phyloP scores from a whole-genome alignment of 345 rosid genomes.

The Adansonia digitata region DNA sequence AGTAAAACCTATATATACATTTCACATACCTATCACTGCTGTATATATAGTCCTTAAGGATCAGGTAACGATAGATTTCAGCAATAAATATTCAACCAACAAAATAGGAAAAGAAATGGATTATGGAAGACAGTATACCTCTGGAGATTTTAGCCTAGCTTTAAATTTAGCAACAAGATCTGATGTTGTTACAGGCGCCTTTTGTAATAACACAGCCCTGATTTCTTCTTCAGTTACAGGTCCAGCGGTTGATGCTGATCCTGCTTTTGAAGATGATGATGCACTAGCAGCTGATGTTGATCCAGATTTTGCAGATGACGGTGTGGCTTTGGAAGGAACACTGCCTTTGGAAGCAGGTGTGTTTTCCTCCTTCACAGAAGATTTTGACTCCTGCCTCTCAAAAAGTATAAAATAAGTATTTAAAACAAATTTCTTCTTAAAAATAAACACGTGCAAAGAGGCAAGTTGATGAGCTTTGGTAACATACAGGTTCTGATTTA shows the following conservation, averaged over 20 bases:
- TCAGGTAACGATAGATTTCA: background rate
- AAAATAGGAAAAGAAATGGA: background rate
- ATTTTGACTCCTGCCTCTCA: constrained; percentile 44
- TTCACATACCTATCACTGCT: background rate
- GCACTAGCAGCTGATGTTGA: constrained; percentile 44
- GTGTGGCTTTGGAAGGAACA: constrained; percentile 34
- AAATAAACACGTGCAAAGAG: background rate
- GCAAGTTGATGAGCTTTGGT: background rate
- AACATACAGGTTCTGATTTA: constrained; percentile 76
- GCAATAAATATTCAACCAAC: background rate
- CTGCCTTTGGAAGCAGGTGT: constrained; percentile 39
- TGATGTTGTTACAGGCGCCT: constrained; percentile 75
- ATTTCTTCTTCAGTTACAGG: constrained; percentile 92
- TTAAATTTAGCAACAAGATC: constrained; percentile 83
- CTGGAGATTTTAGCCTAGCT: constrained; percentile 58
- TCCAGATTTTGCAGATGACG: constrained; percentile 40
- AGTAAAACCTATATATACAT: background rate
- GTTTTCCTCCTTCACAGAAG: constrained; percentile 46
- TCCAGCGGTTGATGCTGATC: constrained; percentile 44
- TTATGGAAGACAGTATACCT: constrained; percentile 37
- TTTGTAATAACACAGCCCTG: constrained; percentile 72
- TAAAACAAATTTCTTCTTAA: background rate
- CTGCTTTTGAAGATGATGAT: constrained; percentile 37
- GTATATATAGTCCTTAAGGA: background rate
- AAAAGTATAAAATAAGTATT: background rate